Evolutionary conservation across 345 rosid species (phyloP).

Genomic region (Cochlearia excelsa): DNA sequence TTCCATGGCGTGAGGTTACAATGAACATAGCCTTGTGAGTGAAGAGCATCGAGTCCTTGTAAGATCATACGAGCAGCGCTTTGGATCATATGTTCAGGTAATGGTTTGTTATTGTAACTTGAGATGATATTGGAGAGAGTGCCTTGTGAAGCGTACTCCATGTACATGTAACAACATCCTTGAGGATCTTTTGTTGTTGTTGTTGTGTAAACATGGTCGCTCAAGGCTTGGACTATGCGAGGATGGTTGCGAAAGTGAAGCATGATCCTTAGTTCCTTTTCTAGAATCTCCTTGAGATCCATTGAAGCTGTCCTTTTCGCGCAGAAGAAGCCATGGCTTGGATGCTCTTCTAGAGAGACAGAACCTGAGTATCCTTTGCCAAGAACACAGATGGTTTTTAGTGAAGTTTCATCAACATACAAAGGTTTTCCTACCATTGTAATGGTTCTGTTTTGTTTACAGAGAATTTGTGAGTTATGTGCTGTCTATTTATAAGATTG

Average conservation of each 20-base stretch:
- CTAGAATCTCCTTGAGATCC: neutral
- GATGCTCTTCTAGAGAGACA: neutral
- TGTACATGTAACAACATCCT: neutral
- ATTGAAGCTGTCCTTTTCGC: neutral
- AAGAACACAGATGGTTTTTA: neutral
- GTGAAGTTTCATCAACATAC: too few species aligned
- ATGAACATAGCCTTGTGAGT: neutral
- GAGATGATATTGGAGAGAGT: neutral
- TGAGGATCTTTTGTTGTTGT: neutral
- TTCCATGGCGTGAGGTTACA: neutral
- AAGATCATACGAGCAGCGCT: neutral
- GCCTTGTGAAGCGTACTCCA: neutral
- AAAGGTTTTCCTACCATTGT: too few species aligned
- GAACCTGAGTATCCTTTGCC: conserved; percentile 3
- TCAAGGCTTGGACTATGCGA: too few species aligned
- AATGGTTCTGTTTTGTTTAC: too few species aligned
- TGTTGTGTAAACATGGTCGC: neutral
- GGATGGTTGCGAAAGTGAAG: conserved; percentile 3
- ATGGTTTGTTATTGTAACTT: neutral
- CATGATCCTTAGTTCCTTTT: conserved; percentile 11
- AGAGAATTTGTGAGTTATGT: too few species aligned
- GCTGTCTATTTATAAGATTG: too few species aligned
- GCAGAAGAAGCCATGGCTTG: too few species aligned
- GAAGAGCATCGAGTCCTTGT: conserved; percentile 3
- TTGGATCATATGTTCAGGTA: neutral